A percentile compares a stretch with the other conserved stretches of the same genome.
Conservation (phyloP, 257 asterid species). For the Penstemon eatonii region DNA sequence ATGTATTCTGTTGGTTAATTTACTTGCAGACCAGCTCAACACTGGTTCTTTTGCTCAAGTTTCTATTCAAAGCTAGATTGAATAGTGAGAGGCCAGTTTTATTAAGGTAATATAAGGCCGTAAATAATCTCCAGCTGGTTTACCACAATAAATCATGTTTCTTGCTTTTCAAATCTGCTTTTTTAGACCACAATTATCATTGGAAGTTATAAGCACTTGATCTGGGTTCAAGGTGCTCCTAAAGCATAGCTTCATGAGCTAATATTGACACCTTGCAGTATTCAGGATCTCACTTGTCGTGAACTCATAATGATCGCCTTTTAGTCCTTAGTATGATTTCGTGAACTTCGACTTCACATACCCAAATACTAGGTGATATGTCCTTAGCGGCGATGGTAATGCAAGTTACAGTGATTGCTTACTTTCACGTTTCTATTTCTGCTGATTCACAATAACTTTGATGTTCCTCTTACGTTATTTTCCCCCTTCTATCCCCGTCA, state of each 20-base stretch:
- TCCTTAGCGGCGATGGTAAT: background rate
- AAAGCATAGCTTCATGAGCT: background rate
- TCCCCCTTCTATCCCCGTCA: background rate
- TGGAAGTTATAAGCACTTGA: background rate
- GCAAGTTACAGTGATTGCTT: background rate
- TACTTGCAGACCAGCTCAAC: conserved; percentile 13
- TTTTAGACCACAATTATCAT: background rate
- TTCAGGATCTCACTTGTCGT: conserved; percentile 9
- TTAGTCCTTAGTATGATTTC: conserved; percentile 14
- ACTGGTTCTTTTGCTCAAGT: background rate
- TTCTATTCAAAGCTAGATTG: conserved; percentile 22
- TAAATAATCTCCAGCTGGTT: conserved; percentile 10
- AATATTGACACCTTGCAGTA: background rate
- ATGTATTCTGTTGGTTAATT: background rate
- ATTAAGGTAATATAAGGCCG: conserved; percentile 25
- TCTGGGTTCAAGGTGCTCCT: background rate
- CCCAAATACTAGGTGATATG: conserved; percentile 20
- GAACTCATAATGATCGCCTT: background rate
- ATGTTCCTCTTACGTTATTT: no score
- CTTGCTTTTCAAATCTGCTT: background rate
- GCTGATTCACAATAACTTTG: no score
- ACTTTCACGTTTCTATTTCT: background rate
- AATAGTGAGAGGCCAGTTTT: conserved; percentile 10
- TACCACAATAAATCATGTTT: background rate
- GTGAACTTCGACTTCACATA: conserved; percentile 10